These are phyloP conservation scores for Kodamaea kakaduensis DNA, from an alignment of 805 yeast genomes.

Conservation along the genomic window DNA sequence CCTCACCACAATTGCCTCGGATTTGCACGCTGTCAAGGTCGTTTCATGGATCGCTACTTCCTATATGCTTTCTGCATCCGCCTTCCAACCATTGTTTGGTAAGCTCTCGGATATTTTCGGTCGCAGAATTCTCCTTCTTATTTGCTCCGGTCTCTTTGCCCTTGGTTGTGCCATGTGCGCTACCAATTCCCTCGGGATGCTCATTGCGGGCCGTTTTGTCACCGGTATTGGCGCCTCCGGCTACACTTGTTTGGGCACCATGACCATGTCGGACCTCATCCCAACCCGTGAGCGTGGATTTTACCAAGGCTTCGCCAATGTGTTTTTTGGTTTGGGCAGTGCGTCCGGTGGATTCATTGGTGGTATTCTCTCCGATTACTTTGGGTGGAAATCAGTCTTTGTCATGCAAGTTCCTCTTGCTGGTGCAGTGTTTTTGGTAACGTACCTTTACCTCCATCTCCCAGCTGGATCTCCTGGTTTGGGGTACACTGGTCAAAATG, in stretches of 20 bases:
- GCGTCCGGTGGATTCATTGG: constrained; percentile 44
- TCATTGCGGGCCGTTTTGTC: constrained; percentile 61
- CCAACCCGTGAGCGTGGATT: constrained; percentile 74
- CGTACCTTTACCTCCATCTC: constrained; percentile 37
- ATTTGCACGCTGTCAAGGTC: constrained; percentile 57
- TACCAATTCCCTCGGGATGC: constrained; percentile 42
- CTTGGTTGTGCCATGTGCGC: constrained; percentile 55
- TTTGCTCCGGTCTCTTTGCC: constrained; percentile 54
- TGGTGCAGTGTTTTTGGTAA: constrained; percentile 36
- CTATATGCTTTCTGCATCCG: constrained; percentile 62
- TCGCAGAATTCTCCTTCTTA: constrained; percentile 45
- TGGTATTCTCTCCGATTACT: constrained; percentile 52
- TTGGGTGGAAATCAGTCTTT: constrained; percentile 50
- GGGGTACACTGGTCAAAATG: constrained; percentile 46
- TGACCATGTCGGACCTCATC: constrained; percentile 71
- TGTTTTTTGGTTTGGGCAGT: constrained; percentile 69
- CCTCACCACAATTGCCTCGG: constrained; percentile 63
- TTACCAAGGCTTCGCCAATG: constrained; percentile 78
- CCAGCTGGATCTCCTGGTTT: constrained; percentile 56
- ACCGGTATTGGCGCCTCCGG: constrained; percentile 96
- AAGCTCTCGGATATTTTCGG: constrained; percentile 72
- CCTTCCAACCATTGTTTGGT: constrained; percentile 72
- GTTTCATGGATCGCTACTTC: constrained; percentile 75
- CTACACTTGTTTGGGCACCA: constrained; percentile 67
- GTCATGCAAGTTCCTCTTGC: constrained; percentile 42